Base-by-base conservation (phyloP, 208 protist species). In the Crithidia brevicula region DNA sequence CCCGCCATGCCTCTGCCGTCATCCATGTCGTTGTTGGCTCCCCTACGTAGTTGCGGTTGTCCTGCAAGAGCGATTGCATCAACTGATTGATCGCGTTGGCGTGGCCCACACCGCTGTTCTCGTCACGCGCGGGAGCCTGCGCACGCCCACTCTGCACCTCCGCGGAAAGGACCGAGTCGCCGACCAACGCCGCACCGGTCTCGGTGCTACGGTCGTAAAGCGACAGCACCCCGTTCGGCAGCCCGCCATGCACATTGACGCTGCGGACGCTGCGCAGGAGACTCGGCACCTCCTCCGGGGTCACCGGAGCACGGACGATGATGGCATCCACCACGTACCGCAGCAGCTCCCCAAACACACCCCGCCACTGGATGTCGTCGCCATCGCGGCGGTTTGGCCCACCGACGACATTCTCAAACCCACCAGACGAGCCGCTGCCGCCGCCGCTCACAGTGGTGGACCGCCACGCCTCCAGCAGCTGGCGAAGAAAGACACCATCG, bases 401-500 rank as follows among this genome's bases (percentile, higher is more conserved):
- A 45, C 11, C 49, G 3, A 31, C 25, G 20, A 57, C 52, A 13
- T 51, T 60, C 20, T 43, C 60, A 11, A 65, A 65, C 25, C 13
- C 45, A 20, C 50, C 51, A 11, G 4, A 30, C 50, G 13, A 20
- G 33, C 27, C n/a, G 33, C 22, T 56, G 40, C 54, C 58, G 46
- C 42, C 38, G 42, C n/a, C 28, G 20, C 61, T 34, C 7, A 28
- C 42, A 25, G 40, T 46, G 7, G 70, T 65, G 22, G 46, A n/a
- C 20, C 70, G 70, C 70, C 70, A 76, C 30, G 62, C 70, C 62
- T 76, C 70, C 9, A 76, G 56, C 38, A 76, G 70, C 62, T 76
- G 70, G 8, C 70, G 62, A 33, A 76, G 47, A 30, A 76, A 76
- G 43, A 61, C 45, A 4, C 70, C 70, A 38, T 76, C 70, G 27